Conservation (phyloP, 2,329 filamentous ascomycete species). For the Colletotrichum karsti region DNA sequence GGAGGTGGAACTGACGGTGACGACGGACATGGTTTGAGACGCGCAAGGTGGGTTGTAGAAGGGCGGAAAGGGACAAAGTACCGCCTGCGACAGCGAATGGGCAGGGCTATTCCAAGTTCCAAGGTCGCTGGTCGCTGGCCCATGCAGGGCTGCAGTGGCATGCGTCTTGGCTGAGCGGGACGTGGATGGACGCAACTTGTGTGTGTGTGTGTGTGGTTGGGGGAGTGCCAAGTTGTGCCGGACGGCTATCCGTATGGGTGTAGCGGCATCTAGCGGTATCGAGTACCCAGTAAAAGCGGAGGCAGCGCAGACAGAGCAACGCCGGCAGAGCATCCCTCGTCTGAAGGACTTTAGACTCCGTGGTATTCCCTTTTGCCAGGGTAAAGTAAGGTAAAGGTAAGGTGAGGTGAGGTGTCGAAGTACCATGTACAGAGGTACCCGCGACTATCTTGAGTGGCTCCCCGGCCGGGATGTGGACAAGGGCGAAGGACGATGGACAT, state of each 20-base stretch:
- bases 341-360: too few species aligned
- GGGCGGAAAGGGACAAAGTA: constrained; percentile 26
- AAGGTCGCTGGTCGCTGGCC: constrained; percentile 24
- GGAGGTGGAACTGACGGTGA: constrained; percentile 29
- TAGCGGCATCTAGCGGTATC: constrained; percentile 23
- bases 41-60: constrained; percentile 27
- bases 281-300: constrained; percentile 25
- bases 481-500: not conserved
- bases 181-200: constrained; percentile 4
- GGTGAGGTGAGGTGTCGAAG: constrained; percentile 12
- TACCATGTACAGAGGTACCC: not conserved
- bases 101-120: constrained; percentile 29
- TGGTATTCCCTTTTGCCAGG: too few species aligned
- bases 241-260: constrained; percentile 27
- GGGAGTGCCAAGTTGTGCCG: constrained; percentile 22
- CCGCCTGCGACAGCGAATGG: constrained; percentile 27
- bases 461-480: not conserved
- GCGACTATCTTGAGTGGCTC: too few species aligned
- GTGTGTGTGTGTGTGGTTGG: not conserved
- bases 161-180: constrained; percentile 26
- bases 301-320: constrained; percentile 12
- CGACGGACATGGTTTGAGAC: constrained; percentile 30
- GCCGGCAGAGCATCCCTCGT: not conserved
- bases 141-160: constrained; percentile 29
- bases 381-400: constrained; percentile 18